phyloP scores from a whole-genome alignment of 371 early-diverging fungal genomes.

The Dinochytrium kinnereticum region DNA sequence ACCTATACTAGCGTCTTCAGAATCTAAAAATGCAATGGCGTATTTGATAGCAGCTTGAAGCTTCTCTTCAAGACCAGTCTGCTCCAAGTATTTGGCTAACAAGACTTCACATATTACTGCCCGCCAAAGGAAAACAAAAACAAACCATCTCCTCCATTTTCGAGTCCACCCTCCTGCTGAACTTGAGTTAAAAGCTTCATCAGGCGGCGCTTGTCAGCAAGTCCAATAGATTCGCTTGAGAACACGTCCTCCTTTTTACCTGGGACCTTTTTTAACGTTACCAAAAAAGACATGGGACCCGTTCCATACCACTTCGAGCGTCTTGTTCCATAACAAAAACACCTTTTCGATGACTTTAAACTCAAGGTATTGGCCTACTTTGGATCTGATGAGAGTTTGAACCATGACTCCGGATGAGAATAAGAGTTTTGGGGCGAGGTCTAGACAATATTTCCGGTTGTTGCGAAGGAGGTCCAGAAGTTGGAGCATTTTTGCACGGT shows the following conservation, averaged over 20 bases:
- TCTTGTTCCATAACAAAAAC: slow-evolving; percentile 50
- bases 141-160: too few species aligned
- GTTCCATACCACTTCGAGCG: slow-evolving; percentile 38
- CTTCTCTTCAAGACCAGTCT: slow-evolving; percentile 60
- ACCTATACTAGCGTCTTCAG: slow-evolving; percentile 41
- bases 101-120: slow-evolving; percentile 5
- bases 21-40: slow-evolving; percentile 69
- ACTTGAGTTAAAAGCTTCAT: slow-evolving; percentile 80
- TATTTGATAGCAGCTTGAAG: slow-evolving; percentile 71
- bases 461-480: too few species aligned
- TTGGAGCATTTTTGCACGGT: too few species aligned
- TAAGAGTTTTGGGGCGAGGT: slow-evolving; percentile 79
- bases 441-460: slow-evolving; percentile 71
- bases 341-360: slow-evolving; percentile 82
- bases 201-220: slow-evolving; percentile 86
- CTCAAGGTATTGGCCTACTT: slow-evolving; percentile 85
- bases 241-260: slow-evolving; percentile 95
- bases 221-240: slow-evolving; percentile 68
- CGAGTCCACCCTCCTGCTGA: too few species aligned
- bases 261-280: slow-evolving; percentile 65
- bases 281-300: not conserved
- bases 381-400: slow-evolving; percentile 77
- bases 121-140: slow-evolving; percentile 41
- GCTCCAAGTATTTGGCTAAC: slow-evolving; percentile 25
- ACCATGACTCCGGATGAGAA: slow-evolving; percentile 76